Evolutionary conservation across 306 rosid species (phyloP).

Genomic region (Vigna unguiculata): DNA sequence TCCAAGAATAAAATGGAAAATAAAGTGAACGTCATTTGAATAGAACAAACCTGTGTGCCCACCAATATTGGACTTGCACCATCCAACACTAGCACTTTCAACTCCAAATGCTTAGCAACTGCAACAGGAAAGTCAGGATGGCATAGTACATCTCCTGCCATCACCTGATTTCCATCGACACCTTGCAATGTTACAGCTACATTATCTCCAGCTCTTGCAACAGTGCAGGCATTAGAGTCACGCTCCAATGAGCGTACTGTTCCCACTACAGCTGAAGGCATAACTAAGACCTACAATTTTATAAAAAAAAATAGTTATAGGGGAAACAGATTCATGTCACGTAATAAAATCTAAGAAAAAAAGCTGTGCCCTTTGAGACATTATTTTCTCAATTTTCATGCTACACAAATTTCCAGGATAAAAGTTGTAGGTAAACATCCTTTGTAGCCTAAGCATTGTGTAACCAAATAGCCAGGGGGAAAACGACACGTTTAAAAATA

Average conservation of each 20-base stretch:
- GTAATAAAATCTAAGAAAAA: background rate
- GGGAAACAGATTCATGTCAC: conserved; percentile 8
- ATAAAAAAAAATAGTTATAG: conserved; percentile 15
- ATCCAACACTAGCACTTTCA: conserved; percentile 88
- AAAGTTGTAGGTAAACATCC: conserved; percentile 4
- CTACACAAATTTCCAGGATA: background rate
- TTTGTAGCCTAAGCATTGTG: background rate
- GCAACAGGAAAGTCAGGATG: conserved; percentile 91
- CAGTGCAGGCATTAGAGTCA: conserved; percentile 71
- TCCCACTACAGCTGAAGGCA: conserved; percentile 88
- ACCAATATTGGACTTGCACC: conserved; percentile 75
- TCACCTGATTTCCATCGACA: conserved; percentile 70
- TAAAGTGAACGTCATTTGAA: background rate
- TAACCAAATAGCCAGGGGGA: background rate
- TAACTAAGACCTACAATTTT: conserved; percentile 73
- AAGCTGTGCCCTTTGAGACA: background rate
- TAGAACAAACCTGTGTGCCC: conserved; percentile 81
- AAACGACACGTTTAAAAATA: conserved; percentile 18
- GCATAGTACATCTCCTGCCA: conserved; percentile 90
- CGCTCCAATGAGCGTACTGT: conserved; percentile 85
- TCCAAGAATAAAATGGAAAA: conserved; percentile 16
- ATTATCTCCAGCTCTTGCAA: conserved; percentile 95
- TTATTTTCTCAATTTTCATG: conserved; percentile 12
- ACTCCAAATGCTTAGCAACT: conserved; percentile 78
- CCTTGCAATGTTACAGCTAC: conserved; percentile 82